Conservation (phyloP, 179 eudicot genomes). For the Heliamphora pulchella region DNA sequence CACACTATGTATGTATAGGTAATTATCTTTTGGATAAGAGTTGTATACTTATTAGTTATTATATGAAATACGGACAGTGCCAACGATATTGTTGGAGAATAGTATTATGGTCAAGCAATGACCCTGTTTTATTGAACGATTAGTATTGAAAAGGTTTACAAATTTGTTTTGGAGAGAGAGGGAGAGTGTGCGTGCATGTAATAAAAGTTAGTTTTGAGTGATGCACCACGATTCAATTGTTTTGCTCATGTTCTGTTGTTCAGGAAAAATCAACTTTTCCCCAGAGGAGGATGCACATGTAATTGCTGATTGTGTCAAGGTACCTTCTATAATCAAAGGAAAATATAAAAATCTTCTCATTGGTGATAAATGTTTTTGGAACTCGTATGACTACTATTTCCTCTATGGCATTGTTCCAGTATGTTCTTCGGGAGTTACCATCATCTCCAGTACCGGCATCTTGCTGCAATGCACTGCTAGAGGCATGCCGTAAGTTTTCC, state of each 20-base stretch:
- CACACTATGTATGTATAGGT: too few species aligned
- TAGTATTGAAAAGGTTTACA: background rate
- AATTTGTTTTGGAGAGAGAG: background rate
- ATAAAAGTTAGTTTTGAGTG: background rate
- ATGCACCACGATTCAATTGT: slow-evolving; percentile 6
- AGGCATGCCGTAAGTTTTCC: slow-evolving; percentile 78
- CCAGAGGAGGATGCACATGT: slow-evolving; percentile 85
- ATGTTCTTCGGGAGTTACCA: slow-evolving; percentile 83
- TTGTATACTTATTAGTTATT: background rate
- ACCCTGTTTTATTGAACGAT: background rate
- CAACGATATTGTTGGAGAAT: background rate
- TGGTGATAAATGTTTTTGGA: background rate
- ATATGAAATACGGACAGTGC: background rate
- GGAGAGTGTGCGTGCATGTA: background rate
- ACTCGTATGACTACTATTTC: slow-evolving; percentile 15
- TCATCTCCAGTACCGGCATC: slow-evolving; percentile 98
- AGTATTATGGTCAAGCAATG: background rate
- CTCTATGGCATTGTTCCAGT: slow-evolving; percentile 39
- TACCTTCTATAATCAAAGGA: slow-evolving; percentile 21
- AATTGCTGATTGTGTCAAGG: slow-evolving; percentile 93
- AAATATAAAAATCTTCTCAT: background rate
- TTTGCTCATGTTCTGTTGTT: slow-evolving; percentile 11
- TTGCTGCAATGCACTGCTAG: slow-evolving; percentile 91
- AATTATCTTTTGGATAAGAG: background rate
- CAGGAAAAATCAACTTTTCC: slow-evolving; percentile 79